Evolutionary conservation across 139 green algal species (phyloP).

Genomic region (Chlorella sorokiniana): DNA sequence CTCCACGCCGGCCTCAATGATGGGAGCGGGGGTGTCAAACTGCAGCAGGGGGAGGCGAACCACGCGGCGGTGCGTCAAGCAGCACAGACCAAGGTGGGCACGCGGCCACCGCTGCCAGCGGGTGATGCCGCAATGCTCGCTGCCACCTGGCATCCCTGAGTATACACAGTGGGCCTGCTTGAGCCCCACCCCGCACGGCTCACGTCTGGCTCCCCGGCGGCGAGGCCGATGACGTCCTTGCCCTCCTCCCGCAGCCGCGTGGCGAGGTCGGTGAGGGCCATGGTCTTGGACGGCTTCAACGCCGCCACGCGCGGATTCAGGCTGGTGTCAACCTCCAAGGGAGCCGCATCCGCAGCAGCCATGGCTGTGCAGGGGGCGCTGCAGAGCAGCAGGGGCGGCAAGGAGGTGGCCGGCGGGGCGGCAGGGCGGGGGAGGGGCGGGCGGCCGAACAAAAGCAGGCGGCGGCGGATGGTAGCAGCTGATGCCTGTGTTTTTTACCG

Average conservation of each 20-base stretch:
- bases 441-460: no score
- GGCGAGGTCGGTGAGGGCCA: conserved; percentile 93
- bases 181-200: no score
- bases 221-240: conserved; percentile 89
- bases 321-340: conserved; percentile 1
- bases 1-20: conserved; percentile 80
- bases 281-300: conserved; percentile 89
- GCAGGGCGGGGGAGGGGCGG: no score
- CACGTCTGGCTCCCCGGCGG: conserved; percentile 91
- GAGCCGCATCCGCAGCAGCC: neutral
- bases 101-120: no score
- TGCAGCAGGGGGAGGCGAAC: conserved; percentile 25
- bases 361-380: conserved; percentile 6
- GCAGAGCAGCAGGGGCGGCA: neutral
- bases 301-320: conserved; percentile 80
- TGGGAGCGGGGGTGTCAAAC: conserved; percentile 89
- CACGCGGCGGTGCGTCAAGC: neutral
- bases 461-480: no score
- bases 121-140: no score
- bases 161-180: no score
- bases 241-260: conserved; percentile 75
- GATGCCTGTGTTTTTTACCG: no score
- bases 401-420: neutral
- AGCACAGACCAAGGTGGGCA: no score
- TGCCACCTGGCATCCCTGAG: no score